Evolutionary conservation across 2,329 filamentous ascomycete species (phyloP), one percentile per base, ranked within the genome.

Genomic region (Monosporascus cannonballus): DNA sequence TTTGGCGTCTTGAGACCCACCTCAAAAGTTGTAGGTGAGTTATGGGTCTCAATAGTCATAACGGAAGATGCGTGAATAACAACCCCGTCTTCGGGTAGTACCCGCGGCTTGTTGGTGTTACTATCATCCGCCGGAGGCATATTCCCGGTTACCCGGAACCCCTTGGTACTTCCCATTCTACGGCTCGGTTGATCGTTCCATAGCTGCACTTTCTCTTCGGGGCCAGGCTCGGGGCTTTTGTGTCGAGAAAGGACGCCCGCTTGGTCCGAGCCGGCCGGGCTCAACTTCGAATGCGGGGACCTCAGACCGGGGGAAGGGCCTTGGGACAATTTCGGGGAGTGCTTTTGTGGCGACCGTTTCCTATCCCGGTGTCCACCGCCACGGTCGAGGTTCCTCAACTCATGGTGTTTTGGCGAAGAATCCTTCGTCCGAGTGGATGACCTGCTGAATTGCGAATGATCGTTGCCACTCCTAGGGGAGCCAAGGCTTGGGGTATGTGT

Each of bases 1-100:
- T 62, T 61, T 2, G 60, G 60, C 3, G 60, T 62, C 3, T 50
- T 24, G 56, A 56, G 14, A 57, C 41, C 17, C 47, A 41, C 42
- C 51, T 51, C 20, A 48, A 51, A 41, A 51, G 15, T 48, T 20
- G 24, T 53, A 7, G 56, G 48, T n/a, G 51, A 36, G 4, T 46
- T 41, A 15, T 41, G 41, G 15, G 41, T 55, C 14, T 46, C 39
- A 44, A 53, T 49, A 11, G 52, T 30, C 4, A 14, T 22, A 24
- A 50, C 18, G 6, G 51, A 48, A 17, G 58, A 51, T 18, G 44
- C 24, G 46, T 45, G 42, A 17, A 9, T 14, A 22, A 9, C 18
- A 39, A 20, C 18, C 25, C 9, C 4, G 1, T 42, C 8, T 11
- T 42, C 39, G 20, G 39, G 39, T 22, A 42, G 39, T 22, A 42